Percentiles rank a stretch among this genome's conserved stretches.
These are phyloP conservation scores for Pyrenophora teres DNA, from an alignment of 2,329 filamentous ascomycete genomes.

Conservation along the genomic window DNA sequence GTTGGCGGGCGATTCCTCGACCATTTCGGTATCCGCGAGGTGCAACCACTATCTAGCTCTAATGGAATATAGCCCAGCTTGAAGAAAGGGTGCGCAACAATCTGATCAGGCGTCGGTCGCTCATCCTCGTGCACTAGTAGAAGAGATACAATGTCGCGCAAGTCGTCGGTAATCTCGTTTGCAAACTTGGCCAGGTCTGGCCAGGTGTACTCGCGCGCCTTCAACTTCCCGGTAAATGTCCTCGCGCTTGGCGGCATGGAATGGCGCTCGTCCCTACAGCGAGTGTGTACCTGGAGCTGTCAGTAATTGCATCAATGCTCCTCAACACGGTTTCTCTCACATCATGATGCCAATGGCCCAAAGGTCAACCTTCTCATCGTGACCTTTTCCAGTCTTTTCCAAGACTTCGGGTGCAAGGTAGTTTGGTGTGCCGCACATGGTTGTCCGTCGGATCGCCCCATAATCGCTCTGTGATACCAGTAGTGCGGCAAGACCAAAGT, in stretches of 20 bases:
- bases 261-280: conserved; percentile 95
- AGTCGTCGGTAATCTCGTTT: conserved; percentile 73
- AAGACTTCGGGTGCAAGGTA: conserved; percentile 98
- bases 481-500: conserved; percentile 92
- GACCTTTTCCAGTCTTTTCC: conserved; percentile 89
- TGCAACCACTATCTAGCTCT: conserved; percentile 52
- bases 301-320: too few relatives aligned
- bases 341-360: conserved; percentile 99
- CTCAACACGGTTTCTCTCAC: conserved; percentile 30
- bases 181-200: conserved; percentile 67
- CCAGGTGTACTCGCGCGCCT: conserved; percentile 80
- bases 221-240: conserved; percentile 74
- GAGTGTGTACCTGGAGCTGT: conserved; percentile 71
- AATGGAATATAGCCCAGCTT: conserved; percentile 73
- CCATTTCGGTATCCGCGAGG: conserved; percentile 55
- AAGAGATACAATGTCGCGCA: conserved; percentile 76
- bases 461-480: conserved; percentile 90
- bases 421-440: conserved; percentile 95
- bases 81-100: conserved; percentile 82
- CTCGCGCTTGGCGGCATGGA: conserved; percentile 87
- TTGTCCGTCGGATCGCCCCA: conserved; percentile 79
- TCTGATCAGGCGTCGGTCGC: conserved; percentile 75
- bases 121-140: conserved; percentile 77
- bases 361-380: conserved; percentile 97
- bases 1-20: conserved; percentile 51